Evolutionary conservation across 305 asterid species (phyloP).

Genomic region (Caryopteris hybrid): DNA sequence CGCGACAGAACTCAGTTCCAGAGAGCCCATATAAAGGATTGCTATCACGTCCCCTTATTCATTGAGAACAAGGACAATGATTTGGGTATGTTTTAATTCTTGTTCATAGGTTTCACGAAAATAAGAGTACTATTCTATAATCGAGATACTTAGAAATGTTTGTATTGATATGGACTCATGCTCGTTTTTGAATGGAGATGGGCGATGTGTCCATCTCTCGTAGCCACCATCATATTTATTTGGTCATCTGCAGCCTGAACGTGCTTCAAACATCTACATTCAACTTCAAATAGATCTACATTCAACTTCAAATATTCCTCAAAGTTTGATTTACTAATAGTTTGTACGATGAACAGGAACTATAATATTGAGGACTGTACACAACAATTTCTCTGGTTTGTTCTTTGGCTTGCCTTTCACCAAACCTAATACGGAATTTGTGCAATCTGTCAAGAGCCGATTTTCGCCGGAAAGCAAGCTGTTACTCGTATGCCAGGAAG

Average conservation of each 20-base stretch:
- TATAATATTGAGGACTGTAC: slow-evolving; percentile 58
- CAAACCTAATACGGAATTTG: slow-evolving; percentile 69
- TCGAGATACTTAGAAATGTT: too few relatives aligned
- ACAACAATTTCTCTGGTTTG: slow-evolving; percentile 90
- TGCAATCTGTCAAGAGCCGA: slow-evolving; percentile 58
- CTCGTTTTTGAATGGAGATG: too few relatives aligned
- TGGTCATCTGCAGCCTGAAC: too few relatives aligned
- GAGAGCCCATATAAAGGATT: slow-evolving; percentile 78
- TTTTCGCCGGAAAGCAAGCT: slow-evolving; percentile 76
- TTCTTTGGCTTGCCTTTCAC: slow-evolving; percentile 90
- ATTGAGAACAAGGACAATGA: slow-evolving; percentile 82
- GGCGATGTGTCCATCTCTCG: too few relatives aligned
- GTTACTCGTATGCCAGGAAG: slow-evolving; percentile 93
- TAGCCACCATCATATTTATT: too few relatives aligned
- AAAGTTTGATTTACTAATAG: background rate
- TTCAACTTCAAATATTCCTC: too few relatives aligned
- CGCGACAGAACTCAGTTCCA: slow-evolving; percentile 72
- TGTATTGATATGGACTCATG: too few relatives aligned
- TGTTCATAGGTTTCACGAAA: background rate
- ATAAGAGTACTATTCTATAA: too few relatives aligned
- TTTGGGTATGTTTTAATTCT: slow-evolving; percentile 36
- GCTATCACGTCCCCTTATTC: slow-evolving; percentile 76
- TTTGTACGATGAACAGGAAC: slow-evolving; percentile 50
- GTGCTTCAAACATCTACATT: too few relatives aligned
- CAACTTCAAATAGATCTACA: too few relatives aligned